phyloP scores from a whole-genome alignment of 495 filamentous ascomycete genomes.

The Daldinia caldariorum region DNA sequence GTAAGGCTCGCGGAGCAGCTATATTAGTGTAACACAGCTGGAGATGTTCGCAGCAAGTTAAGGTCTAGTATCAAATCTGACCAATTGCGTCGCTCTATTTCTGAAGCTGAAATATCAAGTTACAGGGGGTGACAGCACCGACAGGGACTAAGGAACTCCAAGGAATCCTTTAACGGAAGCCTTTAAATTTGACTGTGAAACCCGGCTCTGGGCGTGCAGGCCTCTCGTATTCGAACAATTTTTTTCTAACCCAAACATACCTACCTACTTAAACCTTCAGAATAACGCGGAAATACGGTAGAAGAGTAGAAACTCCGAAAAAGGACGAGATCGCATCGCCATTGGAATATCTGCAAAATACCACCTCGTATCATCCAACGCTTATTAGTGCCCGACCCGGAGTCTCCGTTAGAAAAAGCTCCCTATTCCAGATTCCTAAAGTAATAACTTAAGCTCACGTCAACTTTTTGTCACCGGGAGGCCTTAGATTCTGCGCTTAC shows the following conservation, averaged over 20 bases:
- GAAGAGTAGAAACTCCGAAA: slow-evolving; percentile 4
- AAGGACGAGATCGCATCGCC: slow-evolving; percentile 1
- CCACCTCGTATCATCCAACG: not conserved
- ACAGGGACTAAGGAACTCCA: slow-evolving; percentile 35
- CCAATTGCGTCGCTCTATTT: slow-evolving; percentile 32
- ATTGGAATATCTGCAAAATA: slow-evolving; percentile 5
- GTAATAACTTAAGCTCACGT: slow-evolving; percentile 29
- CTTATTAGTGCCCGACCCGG: slow-evolving; percentile 14
- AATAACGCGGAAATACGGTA: slow-evolving; percentile 16
- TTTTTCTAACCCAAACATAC: slow-evolving; percentile 38
- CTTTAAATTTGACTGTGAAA: slow-evolving; percentile 45
- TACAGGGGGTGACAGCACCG: slow-evolving; percentile 27
- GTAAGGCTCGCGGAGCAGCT: slow-evolving; percentile 15
- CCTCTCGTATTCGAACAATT: slow-evolving; percentile 41
- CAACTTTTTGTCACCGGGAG: slow-evolving; percentile 34
- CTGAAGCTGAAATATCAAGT: slow-evolving; percentile 37
- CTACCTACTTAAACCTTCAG: slow-evolving; percentile 20
- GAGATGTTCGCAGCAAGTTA: slow-evolving; percentile 24
- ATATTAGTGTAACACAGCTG: slow-evolving; percentile 39
- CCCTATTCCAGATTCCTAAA: not conserved
- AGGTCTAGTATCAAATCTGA: slow-evolving; percentile 19
- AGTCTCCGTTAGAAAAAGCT: slow-evolving; percentile 19
- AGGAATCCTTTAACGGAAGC: slow-evolving; percentile 42
- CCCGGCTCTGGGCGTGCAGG: slow-evolving; percentile 35
- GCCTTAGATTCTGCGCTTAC: slow-evolving; percentile 25